Evolutionary conservation across 2,329 filamentous ascomycete species (phyloP).

Genomic region (Fusarium sp.): DNA sequence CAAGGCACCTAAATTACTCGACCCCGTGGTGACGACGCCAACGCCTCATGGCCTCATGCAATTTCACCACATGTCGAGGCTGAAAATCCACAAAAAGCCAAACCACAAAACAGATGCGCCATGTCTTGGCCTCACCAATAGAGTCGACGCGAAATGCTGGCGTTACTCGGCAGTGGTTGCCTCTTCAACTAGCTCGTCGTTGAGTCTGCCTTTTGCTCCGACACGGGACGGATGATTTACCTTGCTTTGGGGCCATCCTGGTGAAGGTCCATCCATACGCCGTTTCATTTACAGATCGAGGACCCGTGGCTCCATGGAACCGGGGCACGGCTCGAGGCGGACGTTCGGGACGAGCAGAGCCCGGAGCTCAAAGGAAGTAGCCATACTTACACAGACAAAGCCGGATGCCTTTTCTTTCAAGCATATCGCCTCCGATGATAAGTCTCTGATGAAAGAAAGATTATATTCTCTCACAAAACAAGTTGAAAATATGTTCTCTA

Average conservation of each 20-base stretch:
- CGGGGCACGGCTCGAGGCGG: neutral
- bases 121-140: neutral
- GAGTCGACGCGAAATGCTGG: neutral
- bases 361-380: neutral
- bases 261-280: neutral
- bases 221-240: neutral
- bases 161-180: neutral
- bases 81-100: neutral
- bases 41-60: constrained; percentile 14
- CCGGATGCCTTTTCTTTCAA: neutral
- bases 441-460: neutral
- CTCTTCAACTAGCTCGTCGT: neutral
- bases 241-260: neutral
- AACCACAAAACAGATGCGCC: neutral
- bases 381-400: neutral
- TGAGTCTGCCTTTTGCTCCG: neutral
- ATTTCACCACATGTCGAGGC: neutral
- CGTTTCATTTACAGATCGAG: neutral
- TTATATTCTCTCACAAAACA: neutral
- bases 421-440: neutral
- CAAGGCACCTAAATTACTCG: constrained; percentile 6
- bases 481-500: neutral
- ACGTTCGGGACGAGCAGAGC: neutral
- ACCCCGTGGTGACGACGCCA: neutral
- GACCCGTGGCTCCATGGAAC: neutral